phyloP scores from a whole-genome alignment of 2,329 filamentous ascomycete species.

The Didymella arachidicola region DNA sequence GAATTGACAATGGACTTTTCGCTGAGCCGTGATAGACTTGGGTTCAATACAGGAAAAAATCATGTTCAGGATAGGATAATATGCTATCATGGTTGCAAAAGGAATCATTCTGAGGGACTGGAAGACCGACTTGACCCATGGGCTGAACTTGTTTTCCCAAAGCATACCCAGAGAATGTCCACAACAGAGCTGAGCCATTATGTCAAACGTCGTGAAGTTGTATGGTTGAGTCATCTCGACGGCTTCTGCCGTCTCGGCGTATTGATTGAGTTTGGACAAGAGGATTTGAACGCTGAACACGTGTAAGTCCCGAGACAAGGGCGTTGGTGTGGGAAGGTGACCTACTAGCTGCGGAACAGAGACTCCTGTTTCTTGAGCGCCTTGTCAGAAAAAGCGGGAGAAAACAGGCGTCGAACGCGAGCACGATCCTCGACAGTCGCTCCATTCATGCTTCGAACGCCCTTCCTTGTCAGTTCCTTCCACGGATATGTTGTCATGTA shows the following conservation, averaged over 20 bases:
- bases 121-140: conserved; percentile 42
- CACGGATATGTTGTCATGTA: no score
- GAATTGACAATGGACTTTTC: conserved; percentile 3
- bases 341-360: conserved; percentile 46
- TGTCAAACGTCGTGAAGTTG: conserved; percentile 28
- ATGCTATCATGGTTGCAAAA: background rate
- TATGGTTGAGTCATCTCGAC: conserved; percentile 35
- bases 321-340: background rate
- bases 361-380: conserved; percentile 47
- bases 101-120: conserved; percentile 2
- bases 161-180: conserved; percentile 54
- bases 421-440: conserved; percentile 15
- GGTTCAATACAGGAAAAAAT: conserved; percentile 1
- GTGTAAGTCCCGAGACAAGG: background rate
- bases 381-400: conserved; percentile 46
- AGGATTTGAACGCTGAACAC: conserved; percentile 11
- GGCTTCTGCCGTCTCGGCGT: conserved; percentile 40
- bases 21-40: conserved; percentile 1
- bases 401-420: conserved; percentile 32
- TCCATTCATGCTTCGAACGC: conserved; percentile 1
- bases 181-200: conserved; percentile 58
- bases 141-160: conserved; percentile 23
- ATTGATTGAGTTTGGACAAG: conserved; percentile 20
- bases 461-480: no score
- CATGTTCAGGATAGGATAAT: background rate